Evolutionary conservation across 768 basidiomycete genomes (phyloP).

Genomic region (Epithele typhae): DNA sequence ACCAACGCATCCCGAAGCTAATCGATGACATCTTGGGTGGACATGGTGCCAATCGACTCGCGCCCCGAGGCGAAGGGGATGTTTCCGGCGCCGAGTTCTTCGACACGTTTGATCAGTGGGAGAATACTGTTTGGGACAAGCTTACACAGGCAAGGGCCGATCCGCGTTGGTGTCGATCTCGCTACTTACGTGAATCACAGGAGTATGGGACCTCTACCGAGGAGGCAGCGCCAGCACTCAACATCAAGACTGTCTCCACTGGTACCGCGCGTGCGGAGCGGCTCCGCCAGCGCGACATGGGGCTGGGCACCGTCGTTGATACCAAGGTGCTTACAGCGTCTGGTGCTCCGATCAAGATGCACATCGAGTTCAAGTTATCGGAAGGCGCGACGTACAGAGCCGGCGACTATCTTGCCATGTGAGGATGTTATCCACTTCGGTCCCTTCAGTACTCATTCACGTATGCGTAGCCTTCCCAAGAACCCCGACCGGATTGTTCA

Average conservation of each 20-base stretch:
- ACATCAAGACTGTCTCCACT: conserved; percentile 29
- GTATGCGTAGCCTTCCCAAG: conserved; percentile 30
- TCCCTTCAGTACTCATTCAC: background rate
- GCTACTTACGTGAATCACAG: conserved; percentile 18
- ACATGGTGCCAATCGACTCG: conserved; percentile 33
- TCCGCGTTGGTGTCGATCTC: background rate
- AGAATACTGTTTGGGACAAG: conserved; percentile 32
- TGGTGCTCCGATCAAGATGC: conserved; percentile 35
- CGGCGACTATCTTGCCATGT: conserved; percentile 47
- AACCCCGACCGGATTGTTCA: conserved; percentile 36
- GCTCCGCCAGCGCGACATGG: conserved; percentile 34
- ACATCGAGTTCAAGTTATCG: conserved; percentile 40
- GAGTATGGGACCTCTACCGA: conserved; percentile 24
- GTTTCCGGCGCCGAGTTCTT: conserved; percentile 38
- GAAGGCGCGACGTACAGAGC: conserved; percentile 33
- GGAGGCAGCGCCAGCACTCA: conserved; percentile 17
- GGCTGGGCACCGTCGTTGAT: conserved; percentile 35
- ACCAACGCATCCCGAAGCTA: conserved; percentile 41
- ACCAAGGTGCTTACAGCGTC: conserved; percentile 35
- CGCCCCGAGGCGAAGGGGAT: conserved; percentile 37
- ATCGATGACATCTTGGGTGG: conserved; percentile 32
- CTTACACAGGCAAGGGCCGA: conserved; percentile 28
- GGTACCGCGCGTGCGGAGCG: conserved; percentile 30
- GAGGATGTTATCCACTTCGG: conserved; percentile 6
- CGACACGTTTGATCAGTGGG: conserved; percentile 41